Evolutionary conservation across 257 asterid species (phyloP).

Genomic region (Prunella vulgaris): DNA sequence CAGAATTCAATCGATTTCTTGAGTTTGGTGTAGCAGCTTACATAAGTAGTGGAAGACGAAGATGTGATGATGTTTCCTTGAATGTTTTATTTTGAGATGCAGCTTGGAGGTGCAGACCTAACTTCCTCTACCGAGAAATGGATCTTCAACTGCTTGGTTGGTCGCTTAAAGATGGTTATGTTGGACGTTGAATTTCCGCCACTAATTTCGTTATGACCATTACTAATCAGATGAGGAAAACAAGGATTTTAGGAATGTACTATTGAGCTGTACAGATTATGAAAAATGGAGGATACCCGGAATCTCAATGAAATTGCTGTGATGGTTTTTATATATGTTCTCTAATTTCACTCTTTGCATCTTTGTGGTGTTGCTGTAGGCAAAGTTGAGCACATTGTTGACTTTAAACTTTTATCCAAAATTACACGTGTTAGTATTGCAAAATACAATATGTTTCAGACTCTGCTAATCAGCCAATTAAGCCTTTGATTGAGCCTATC

Average conservation of each 20-base stretch:
- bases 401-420: no score
- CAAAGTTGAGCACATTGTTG: no score
- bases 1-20: conserved; percentile 20
- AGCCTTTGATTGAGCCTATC: background rate
- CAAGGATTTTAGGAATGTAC: conserved; percentile 29
- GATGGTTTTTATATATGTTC: conserved; percentile 16
- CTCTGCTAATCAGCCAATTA: no score
- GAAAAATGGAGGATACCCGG: conserved; percentile 29
- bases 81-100: conserved; percentile 17
- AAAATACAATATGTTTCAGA: no score
- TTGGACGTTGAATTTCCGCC: conserved; percentile 5
- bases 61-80: conserved; percentile 13
- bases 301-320: conserved; percentile 28
- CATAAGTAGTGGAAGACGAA: background rate
- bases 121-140: conserved; percentile 19
- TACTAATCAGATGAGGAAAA: conserved; percentile 20
- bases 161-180: conserved; percentile 3
- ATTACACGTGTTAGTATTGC: background rate
- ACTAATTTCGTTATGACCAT: conserved; percentile 28
- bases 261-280: conserved; percentile 39
- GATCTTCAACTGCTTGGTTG: conserved; percentile 17
- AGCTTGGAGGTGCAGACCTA: conserved; percentile 20
- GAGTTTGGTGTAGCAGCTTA: conserved; percentile 18
- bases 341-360: background rate
- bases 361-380: background rate